Evolutionary conservation across 768 basidiomycete species (phyloP).

Genomic region (Sarcomyxa edulis): DNA sequence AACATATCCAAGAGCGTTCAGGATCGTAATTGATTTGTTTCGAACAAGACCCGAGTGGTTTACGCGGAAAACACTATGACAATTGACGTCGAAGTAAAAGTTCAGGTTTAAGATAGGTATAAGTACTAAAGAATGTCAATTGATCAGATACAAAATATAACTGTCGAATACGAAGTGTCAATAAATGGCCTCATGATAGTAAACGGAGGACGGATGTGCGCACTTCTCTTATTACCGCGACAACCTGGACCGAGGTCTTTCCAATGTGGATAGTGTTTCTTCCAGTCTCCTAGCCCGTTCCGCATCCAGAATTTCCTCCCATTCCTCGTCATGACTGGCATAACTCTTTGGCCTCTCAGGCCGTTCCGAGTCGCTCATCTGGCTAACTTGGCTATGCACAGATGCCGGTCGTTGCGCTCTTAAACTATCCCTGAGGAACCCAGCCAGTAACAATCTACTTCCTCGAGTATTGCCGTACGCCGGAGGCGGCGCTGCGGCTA

Average conservation of each 20-base stretch:
- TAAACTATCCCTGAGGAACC: conserved; percentile 43
- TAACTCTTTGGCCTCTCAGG: conserved; percentile 50
- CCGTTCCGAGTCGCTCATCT: conserved; percentile 15
- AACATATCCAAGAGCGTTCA: too few relatives aligned
- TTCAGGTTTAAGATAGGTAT: neutral
- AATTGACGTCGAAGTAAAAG: neutral
- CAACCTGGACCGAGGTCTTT: conserved; percentile 21
- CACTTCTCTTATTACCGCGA: conserved; percentile 6
- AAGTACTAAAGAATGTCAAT: neutral
- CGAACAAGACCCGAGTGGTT: too few relatives aligned
- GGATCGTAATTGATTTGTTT: too few relatives aligned
- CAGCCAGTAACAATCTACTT: conserved; percentile 55
- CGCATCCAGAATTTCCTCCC: conserved; percentile 50
- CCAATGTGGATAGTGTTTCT: conserved; percentile 46
- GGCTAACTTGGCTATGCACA: conserved; percentile 25
- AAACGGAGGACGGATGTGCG: neutral
- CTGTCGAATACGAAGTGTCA: neutral
- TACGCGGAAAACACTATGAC: too few relatives aligned
- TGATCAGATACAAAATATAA: neutral
- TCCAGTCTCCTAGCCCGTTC: conserved; percentile 49
- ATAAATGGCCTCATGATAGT: conserved; percentile 1
- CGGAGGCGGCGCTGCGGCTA: conserved; percentile 66
- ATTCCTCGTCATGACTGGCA: conserved; percentile 46
- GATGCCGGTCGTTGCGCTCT: conserved; percentile 43
- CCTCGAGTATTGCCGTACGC: conserved; percentile 75